Evolutionary conservation across 1,139 yeast genomes (phyloP).

Genomic region (Saccharomyces hybrid): DNA sequence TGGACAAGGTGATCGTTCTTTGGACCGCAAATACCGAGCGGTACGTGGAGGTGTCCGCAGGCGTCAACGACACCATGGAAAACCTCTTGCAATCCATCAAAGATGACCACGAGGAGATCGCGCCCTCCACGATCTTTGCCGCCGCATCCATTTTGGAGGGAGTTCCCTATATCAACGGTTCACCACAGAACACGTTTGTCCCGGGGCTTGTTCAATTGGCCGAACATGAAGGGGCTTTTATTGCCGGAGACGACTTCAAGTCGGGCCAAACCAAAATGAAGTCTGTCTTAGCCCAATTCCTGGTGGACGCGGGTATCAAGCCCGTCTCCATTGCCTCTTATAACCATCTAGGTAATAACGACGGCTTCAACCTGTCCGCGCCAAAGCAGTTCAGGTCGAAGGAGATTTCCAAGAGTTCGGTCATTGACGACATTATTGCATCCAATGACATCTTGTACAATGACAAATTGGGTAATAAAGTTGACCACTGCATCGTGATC

Average conservation of each 20-base stretch:
- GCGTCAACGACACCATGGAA: conserved; percentile 85
- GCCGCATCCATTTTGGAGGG: conserved; percentile 86
- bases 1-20: conserved; percentile 82
- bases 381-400: conserved; percentile 92
- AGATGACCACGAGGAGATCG: conserved; percentile 70
- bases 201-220: conserved; percentile 93
- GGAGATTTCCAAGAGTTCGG: conserved; percentile 90
- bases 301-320: conserved; percentile 96
- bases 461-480: conserved; percentile 65
- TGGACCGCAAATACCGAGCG: conserved; percentile 99
- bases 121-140: conserved; percentile 90
- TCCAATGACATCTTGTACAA: conserved; percentile 83
- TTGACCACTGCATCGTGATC: conserved; percentile 94
- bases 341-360: conserved; percentile 95
- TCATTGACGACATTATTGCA: conserved; percentile 89
- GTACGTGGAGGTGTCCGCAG: conserved; percentile 66
- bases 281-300: conserved; percentile 90
- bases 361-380: conserved; percentile 89
- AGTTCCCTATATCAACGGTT: conserved; percentile 88
- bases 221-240: conserved; percentile 64
- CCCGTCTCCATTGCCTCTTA: conserved; percentile 92
- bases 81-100: conserved; percentile 70
- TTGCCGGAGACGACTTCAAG: conserved; percentile 97
- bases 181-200: conserved; percentile 95
- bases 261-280: conserved; percentile 94